phyloP scores from a whole-genome alignment of 2,329 filamentous ascomycete species.

The Exophiala calicioides region DNA sequence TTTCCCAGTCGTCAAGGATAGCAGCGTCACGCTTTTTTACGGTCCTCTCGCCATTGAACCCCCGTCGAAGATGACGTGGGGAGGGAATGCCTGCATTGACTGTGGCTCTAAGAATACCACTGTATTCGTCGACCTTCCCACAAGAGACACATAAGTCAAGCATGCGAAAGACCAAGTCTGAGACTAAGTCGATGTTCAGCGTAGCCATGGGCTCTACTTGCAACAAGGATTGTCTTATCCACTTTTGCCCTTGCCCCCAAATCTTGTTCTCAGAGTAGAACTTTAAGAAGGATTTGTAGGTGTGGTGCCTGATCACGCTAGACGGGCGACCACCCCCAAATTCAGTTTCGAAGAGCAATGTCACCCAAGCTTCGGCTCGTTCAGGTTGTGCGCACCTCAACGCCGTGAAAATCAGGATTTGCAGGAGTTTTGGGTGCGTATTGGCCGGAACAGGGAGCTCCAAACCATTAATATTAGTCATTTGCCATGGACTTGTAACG shows the following conservation, averaged over 20 bases:
- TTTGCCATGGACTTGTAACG: constrained; percentile 22
- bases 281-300: constrained; percentile 26
- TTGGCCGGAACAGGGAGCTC: constrained; percentile 24
- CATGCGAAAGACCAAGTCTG: constrained; percentile 28
- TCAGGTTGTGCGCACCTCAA: constrained; percentile 26
- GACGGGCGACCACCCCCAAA: too few relatives aligned
- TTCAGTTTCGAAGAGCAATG: constrained; percentile 19
- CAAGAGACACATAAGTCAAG: constrained; percentile 29
- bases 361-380: constrained; percentile 29
- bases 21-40: too few relatives aligned
- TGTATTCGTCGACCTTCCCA: constrained; percentile 24
- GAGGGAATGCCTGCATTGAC: constrained; percentile 22
- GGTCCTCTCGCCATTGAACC: too few relatives aligned
- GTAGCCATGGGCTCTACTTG: constrained; percentile 21
- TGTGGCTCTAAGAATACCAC: constrained; percentile 24
- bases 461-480: constrained; percentile 17
- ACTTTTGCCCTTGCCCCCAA: constrained; percentile 28
- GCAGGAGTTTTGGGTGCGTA: constrained; percentile 18
- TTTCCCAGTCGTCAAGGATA: constrained; percentile 23
- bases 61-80: too few relatives aligned
- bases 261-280: constrained; percentile 22
- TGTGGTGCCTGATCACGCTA: constrained; percentile 22
- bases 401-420: constrained; percentile 23
- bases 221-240: constrained; percentile 21
- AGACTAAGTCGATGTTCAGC: constrained; percentile 15